Evolutionary conservation across 1,284 basidiomycete genomes (phyloP).

Genomic region (Irpex sp.): DNA sequence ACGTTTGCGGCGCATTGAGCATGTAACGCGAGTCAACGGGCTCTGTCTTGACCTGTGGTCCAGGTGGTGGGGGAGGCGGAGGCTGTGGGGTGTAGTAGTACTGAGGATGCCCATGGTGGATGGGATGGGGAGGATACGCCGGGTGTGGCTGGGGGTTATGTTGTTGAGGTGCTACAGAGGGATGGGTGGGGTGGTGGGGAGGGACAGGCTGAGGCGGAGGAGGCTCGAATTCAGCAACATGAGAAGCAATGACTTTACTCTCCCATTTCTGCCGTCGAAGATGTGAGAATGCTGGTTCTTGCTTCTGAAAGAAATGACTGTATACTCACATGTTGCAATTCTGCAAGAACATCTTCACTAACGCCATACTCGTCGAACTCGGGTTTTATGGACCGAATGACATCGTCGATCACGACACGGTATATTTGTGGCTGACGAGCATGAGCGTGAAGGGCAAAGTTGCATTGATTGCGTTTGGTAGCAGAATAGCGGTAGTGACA

Average conservation of each 20-base stretch:
- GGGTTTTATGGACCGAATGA: conserved; percentile 82
- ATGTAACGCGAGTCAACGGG: conserved; percentile 64
- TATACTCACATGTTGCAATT: conserved; percentile 78
- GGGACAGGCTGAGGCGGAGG: conserved; percentile 33
- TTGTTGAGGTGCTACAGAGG: conserved; percentile 32
- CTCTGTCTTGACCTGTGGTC: conserved; percentile 57
- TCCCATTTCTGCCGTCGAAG: conserved; percentile 80
- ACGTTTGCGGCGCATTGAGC: conserved; percentile 39
- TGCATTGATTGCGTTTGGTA: background rate
- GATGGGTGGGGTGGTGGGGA: conserved; percentile 18
- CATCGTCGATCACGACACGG: conserved; percentile 95
- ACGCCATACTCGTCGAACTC: conserved; percentile 99
- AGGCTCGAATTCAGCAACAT: conserved; percentile 90
- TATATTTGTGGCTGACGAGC: conserved; percentile 83
- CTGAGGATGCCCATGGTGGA: conserved; percentile 24
- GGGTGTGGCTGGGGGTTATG: conserved; percentile 29
- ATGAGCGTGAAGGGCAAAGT: conserved; percentile 17
- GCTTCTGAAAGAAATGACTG: background rate
- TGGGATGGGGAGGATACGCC: conserved; percentile 21
- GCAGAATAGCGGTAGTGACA: conserved; percentile 4
- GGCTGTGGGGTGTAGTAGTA: conserved; percentile 28
- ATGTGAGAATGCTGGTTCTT: conserved; percentile 1
- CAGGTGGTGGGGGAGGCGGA: conserved; percentile 38
- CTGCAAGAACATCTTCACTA: conserved; percentile 85
- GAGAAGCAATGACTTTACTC: conserved; percentile 85